Percentiles rank a stretch among this genome's conserved stretches.
phyloP scores from a whole-genome alignment of 2,329 filamentous ascomycete genomes.

The Clonostachys sp. region DNA sequence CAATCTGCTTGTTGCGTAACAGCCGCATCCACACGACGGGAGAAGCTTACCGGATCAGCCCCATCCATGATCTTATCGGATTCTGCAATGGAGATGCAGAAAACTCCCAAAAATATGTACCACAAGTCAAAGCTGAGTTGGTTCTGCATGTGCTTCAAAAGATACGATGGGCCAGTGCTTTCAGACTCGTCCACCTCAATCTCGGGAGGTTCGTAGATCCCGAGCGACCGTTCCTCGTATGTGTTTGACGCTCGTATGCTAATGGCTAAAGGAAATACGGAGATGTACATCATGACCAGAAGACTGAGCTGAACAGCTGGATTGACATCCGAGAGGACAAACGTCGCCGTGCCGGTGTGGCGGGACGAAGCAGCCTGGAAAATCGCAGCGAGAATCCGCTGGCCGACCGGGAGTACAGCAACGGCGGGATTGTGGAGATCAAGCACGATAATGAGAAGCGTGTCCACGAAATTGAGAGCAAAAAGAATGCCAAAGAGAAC shows the following conservation, averaged over 20 bases:
- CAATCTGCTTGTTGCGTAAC: neutral
- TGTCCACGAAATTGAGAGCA: constrained; percentile 47
- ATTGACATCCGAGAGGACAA: constrained; percentile 41
- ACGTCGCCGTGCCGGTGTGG: constrained; percentile 44
- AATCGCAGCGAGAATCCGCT: constrained; percentile 48
- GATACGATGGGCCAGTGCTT: constrained; percentile 12
- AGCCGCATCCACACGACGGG: neutral
- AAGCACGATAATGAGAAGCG: constrained; percentile 46
- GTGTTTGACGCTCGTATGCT: constrained; percentile 56
- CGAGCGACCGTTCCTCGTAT: constrained; percentile 58
- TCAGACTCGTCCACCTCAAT: constrained; percentile 12
- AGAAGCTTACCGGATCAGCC: constrained; percentile 1
- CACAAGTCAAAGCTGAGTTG: constrained; percentile 34
- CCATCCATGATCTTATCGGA: constrained; percentile 2
- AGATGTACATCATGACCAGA: constrained; percentile 64
- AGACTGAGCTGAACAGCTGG: constrained; percentile 54
- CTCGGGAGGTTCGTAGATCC: constrained; percentile 38
- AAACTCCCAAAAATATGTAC: constrained; percentile 32
- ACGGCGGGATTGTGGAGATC: constrained; percentile 48
- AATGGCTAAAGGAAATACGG: constrained; percentile 56
- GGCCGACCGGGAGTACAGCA: constrained; percentile 32
- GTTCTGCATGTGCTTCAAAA: constrained; percentile 26
- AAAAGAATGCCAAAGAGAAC: constrained; percentile 45
- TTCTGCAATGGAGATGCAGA: constrained; percentile 22
- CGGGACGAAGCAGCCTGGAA: constrained; percentile 51